Base-by-base conservation (phyloP, 768 basidiomycete species). In the Terana coerulea region DNA sequence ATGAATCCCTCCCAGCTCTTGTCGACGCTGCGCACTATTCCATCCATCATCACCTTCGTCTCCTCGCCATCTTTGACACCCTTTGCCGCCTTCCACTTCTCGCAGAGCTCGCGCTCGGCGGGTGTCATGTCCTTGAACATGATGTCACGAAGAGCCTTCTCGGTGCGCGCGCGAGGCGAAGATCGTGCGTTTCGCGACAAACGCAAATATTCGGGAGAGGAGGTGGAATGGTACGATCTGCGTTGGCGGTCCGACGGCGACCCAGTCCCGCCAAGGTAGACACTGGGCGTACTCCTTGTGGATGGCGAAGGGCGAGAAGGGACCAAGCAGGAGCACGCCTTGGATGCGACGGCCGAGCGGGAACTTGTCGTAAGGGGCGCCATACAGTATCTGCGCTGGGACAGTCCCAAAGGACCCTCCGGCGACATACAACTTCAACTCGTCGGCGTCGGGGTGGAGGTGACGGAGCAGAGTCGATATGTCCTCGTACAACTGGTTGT, bases 321-420 rank as follows among this genome's bases (percentile, higher is more conserved):
- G 68, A 1, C 67, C 73, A 25, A 76, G 61, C 37, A 84, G 69
- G 41, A 83, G 55, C 57, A 80, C 67, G 2, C 76, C 77, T 4
- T 60, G 66, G 54, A 82, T 71, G 43, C 71, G 64, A 14, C 69
- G 65, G 17, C 76, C 78, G 25, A 74, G 69, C 6, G 79, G 79
- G 53, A 84, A 84, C 14, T 64, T 56, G 57, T 76, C 70, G 63
- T 75, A 77, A 0, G 78, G 60, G 0, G 76, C 72, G 1, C 76
- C 78, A 52, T 78, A 82, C 11, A 84, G 58, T 31, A 82, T 79
- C 67, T 83, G 82, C 0, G 81, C 76, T 3, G 74, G 67, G 10
- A 74, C 70, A 0, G 76, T 77, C 17, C 82, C 83, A 56, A 75
- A 80, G 2, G 79, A 80, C 11, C 76, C 76, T 0, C 78, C 82